Percentiles rank a stretch among this genome's conserved stretches.
These are phyloP conservation scores for Passiflora organensis DNA, from an alignment of 345 rosid species.

Conservation along the genomic window DNA sequence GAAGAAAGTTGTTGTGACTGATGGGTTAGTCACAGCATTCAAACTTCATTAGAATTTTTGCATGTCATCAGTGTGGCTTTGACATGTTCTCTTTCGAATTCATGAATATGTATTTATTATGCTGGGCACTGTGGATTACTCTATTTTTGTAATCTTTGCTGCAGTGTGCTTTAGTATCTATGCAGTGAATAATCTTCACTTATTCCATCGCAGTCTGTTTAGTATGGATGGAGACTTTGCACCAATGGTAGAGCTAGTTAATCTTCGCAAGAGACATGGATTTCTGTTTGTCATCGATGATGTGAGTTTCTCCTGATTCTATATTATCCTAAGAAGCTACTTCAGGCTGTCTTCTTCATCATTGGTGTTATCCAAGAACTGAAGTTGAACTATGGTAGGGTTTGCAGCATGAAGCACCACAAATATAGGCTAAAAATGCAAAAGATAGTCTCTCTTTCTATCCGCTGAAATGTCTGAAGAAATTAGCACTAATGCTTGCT, in stretches of 20 bases:
- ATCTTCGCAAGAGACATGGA: slow-evolving; percentile 68
- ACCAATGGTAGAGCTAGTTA: slow-evolving; percentile 69
- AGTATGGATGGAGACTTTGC: slow-evolving; percentile 99
- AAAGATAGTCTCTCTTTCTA: not conserved
- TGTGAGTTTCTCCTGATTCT: slow-evolving; percentile 42
- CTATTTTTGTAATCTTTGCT: too few species aligned
- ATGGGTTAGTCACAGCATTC: slow-evolving; percentile 55
- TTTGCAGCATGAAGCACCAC: not conserved
- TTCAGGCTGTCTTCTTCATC: not conserved
- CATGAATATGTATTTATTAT: not conserved
- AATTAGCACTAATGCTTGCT: not conserved
- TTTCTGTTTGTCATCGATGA: slow-evolving; percentile 86
- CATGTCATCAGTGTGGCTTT: not conserved
- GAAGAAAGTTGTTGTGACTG: slow-evolving; percentile 91
- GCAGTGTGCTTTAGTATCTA: too few species aligned
- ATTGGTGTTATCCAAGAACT: not conserved
- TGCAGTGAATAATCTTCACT: not conserved
- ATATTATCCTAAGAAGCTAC: slow-evolving; percentile 10
- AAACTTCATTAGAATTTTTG: not conserved
- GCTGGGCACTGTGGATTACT: not conserved
- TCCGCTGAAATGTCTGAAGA: not conserved
- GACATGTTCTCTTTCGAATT: not conserved
- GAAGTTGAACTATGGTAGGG: not conserved
- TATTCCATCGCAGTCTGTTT: slow-evolving; percentile 52
- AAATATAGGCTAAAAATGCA: not conserved